These are phyloP conservation scores for Schwanniomyces etchellsii DNA, from an alignment of 1,139 yeast species.

Conservation along the genomic window DNA sequence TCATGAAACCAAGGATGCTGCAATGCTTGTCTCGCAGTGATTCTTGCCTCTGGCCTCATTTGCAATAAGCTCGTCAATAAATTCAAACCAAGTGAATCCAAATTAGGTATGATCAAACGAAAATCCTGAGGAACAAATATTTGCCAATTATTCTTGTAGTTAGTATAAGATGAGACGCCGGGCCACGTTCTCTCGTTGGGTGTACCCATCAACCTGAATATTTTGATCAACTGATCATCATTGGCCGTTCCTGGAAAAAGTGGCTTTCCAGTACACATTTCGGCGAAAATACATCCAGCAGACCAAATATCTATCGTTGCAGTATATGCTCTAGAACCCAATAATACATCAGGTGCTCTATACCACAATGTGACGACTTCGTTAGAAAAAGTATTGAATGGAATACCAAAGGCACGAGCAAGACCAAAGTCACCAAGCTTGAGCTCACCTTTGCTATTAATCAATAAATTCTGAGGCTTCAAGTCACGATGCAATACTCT, in stretches of 20 bases:
- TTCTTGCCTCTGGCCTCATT: conserved; percentile 87
- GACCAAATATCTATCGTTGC: conserved; percentile 99
- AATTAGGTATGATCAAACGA: conserved; percentile 65
- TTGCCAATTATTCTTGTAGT: conserved; percentile 76
- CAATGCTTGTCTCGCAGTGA: conserved; percentile 87
- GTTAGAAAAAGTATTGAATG: conserved; percentile 93
- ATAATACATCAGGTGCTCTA: conserved; percentile 93
- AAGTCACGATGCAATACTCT: conserved; percentile 91
- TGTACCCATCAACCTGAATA: conserved; percentile 91
- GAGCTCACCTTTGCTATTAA: conserved; percentile 82
- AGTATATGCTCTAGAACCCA: conserved; percentile 92
- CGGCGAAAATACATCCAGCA: conserved; percentile 96
- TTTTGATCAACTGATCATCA: conserved; percentile 86
- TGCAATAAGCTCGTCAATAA: conserved; percentile 73
- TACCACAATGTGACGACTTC: conserved; percentile 99
- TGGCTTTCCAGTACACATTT: conserved; percentile 98
- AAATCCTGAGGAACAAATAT: conserved; percentile 81
- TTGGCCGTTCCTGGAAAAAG: conserved; percentile 94
- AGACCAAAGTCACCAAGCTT: conserved; percentile 97
- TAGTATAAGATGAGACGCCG: conserved; percentile 79
- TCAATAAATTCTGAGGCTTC: conserved; percentile 90
- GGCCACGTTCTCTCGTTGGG: conserved; percentile 98
- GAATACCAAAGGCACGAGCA: conserved; percentile 97
- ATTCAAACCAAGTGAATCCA: conserved; percentile 79
- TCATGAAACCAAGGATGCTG: conserved; percentile 97